A percentile compares a stretch with the other conserved stretches of the same genome.
Conservation (phyloP, 768 basidiomycete genomes). For the Boletus reticulatus region DNA sequence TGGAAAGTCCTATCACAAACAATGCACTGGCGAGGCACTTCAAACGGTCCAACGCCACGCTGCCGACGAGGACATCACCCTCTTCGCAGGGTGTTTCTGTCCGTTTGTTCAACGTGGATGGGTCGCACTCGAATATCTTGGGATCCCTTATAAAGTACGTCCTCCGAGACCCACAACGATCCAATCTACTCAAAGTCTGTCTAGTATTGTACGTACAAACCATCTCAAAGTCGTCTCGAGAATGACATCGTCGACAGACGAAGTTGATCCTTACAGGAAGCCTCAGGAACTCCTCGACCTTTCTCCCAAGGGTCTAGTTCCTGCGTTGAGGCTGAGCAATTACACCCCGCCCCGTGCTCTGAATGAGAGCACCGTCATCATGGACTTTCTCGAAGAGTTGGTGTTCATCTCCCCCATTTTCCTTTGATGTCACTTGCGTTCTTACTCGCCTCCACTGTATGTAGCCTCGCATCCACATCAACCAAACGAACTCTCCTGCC, state of each 20-base stretch:
- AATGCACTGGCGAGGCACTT: conserved; percentile 51
- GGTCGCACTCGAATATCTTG: conserved; percentile 69
- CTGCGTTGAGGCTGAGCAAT: conserved; percentile 56
- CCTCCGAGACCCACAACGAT: neutral
- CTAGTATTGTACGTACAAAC: conserved; percentile 39
- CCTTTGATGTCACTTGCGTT: no score
- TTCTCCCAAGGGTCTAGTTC: conserved; percentile 82
- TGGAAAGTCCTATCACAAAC: conserved; percentile 39
- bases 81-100: conserved; percentile 76
- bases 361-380: conserved; percentile 78
- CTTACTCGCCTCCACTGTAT: neutral
- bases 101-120: conserved; percentile 84
- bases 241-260: conserved; percentile 42
- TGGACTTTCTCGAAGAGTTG: conserved; percentile 79
- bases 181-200: neutral
- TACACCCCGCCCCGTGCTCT: conserved; percentile 57
- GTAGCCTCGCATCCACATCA: conserved; percentile 49
- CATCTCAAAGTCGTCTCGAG: neutral
- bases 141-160: conserved; percentile 66
- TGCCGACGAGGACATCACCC: conserved; percentile 50
- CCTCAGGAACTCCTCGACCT: conserved; percentile 75
- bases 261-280: conserved; percentile 83
- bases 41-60: conserved; percentile 52
- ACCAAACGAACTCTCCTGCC: conserved; percentile 57
- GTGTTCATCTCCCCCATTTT: conserved; percentile 12